Evolutionary conservation across 768 basidiomycete species (phyloP), one percentile per base, ranked within the genome.

Genomic region (Mycena indigotica): DNA sequence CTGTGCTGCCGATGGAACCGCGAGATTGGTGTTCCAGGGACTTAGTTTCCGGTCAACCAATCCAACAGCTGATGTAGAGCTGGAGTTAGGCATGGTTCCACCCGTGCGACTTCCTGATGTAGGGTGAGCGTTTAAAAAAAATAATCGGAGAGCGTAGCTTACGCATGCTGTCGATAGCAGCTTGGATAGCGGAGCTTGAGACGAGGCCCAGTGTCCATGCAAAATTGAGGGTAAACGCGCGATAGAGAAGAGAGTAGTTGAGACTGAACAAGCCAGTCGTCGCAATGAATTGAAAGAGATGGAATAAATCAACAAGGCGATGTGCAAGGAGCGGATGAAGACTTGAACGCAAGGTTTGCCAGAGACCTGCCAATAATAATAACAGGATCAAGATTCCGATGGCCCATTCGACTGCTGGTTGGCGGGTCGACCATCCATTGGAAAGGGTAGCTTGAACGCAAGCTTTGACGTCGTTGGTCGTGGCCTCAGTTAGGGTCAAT

Each of bases 371-470:
- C 23, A 93, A 67, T 32, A 83, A 75, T 28, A 91, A 77, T 32
- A 83, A 77, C n/a, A 93, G 68, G 5, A 84, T 75, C 51, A 92
- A 71, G 19, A 78, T 85, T 23, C 84, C 90, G 6, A 89, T 88
- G 1, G 82, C 76, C 90, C 92, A 96, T 64, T 86, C 82, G 13
- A 93, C 95, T 15, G 83, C 83, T 12, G 75, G 69, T 69, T 91
- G 91, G 57, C 84, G 85, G 1, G 86, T 82, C 1, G 94, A 91
- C 82, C 87, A 87, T 10, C 95, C 95, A 69, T 99, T 99, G 17
- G 92, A 88, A 12, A 98, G 77, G 2, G 94, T 95, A 17, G 94
- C 85, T 71, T 95, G 93, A 6, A 99, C 82, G 66, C 96, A 99
- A 0, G 94, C 93, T 52, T 88, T 91, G 60, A 91, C 78, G 6